Percentiles rank a stretch among this genome's conserved stretches.
Conservation (phyloP, 106 monocot species). For the Hemerocallis citrina region DNA sequence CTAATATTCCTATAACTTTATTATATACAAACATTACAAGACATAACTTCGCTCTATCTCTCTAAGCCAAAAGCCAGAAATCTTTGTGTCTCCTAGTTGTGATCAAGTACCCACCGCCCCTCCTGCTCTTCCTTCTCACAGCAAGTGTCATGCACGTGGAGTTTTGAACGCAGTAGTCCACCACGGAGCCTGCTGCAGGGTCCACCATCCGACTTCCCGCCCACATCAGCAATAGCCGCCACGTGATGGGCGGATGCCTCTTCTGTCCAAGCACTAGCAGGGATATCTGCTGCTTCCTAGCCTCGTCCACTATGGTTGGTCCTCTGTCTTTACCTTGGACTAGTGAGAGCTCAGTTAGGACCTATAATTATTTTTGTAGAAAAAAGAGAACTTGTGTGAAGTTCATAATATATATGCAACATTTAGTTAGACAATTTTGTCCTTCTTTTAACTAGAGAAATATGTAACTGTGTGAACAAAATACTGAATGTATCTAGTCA, state of each 20-base stretch:
- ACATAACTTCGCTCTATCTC: too few species aligned
- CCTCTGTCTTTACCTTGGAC: constrained; percentile 48
- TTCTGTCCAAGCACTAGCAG: constrained; percentile 59
- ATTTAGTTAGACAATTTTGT: too few species aligned
- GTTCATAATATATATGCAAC: too few species aligned
- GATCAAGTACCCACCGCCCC: constrained; percentile 49
- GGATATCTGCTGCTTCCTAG: constrained; percentile 31
- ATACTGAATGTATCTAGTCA: background rate
- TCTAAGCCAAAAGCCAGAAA: constrained; percentile 79
- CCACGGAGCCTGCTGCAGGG: constrained; percentile 2
- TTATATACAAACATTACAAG: too few species aligned
- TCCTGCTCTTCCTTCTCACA: constrained; percentile 49
- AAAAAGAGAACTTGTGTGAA: background rate
- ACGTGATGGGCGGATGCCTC: constrained; percentile 33
- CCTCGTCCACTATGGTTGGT: constrained; percentile 53
- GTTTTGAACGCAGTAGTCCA: constrained; percentile 65
- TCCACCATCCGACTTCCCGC: constrained; percentile 7
- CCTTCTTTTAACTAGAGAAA: background rate
- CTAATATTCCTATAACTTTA: too few species aligned
- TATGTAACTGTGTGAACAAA: background rate
- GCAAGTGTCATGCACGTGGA: constrained; percentile 50
- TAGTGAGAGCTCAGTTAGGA: constrained; percentile 28
- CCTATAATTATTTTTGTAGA: constrained; percentile 5
- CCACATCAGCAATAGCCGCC: constrained; percentile 53
- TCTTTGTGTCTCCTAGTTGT: constrained; percentile 51